Base-by-base conservation (phyloP, 352 stramenopile species). In the Globisporangium uncinulatum region DNA sequence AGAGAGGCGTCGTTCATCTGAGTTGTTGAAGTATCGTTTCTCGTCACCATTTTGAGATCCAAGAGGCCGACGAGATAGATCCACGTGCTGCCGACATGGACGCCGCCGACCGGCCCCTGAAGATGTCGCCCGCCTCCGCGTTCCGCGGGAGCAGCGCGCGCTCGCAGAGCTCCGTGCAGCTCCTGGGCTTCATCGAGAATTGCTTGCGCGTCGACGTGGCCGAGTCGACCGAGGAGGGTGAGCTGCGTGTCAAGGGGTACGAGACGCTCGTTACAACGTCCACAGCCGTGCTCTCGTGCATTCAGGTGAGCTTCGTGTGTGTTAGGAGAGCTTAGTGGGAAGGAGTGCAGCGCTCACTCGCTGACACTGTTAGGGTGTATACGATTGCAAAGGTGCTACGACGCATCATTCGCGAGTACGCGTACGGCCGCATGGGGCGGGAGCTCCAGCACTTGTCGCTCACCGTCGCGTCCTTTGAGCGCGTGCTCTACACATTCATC, bases 401-500 rank as follows among this genome's bases (percentile, higher is more conserved):
- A 6, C 79, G 85, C 9, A 95, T 95, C 59, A 95, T 95, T 45
- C 80, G 79, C 47, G 78, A 95, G 62, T 90, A 93, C 50, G 80
- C 85, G 34, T 93, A 90, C 56, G 81, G 83, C 2, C 69, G 83
- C 19, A 77, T 95, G 71, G 85, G 85, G 2, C 77, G 85, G 24
- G 83, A 95, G 63, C 67, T 95, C 51, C 85, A 92, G 66, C 85
- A 95, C 51, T 60, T 95, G 32, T 95, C 85, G 51, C 71, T 95
- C 21, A 95, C 83, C 1, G 85, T 95, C 29, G 85, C 83, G 11
- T 87, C 70, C 24, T 93, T 92, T 63, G 85, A 95, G 67, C 76
- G 85, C 34, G 71, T 95, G 13, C 58, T 95, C 20, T 95, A 92
- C 63, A 89, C 71, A 37, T 95, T 95, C 65, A 93, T 93, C 57